Evolutionary conservation across 441 rosid species (phyloP).

Genomic region (Pelargonium australe): DNA sequence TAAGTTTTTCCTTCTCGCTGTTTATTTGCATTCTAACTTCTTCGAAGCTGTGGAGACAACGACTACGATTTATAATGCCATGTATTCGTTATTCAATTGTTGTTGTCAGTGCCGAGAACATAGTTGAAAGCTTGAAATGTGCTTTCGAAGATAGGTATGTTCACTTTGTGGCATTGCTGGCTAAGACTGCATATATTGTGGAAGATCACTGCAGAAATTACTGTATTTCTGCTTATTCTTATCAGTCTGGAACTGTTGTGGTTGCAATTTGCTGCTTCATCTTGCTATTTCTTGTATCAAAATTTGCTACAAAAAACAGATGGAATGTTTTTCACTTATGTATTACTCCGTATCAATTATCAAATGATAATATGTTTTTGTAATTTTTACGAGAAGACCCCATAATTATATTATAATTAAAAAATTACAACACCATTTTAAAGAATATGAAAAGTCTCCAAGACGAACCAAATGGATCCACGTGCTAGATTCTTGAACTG

Average conservation of each 20-base stretch:
- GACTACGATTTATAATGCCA: slow-evolving; percentile 7
- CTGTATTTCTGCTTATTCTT: no score
- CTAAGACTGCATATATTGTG: no score
- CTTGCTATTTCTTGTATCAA: no score
- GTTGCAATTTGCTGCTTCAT: no score
- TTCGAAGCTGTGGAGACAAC: slow-evolving; percentile 14
- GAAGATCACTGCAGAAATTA: no score
- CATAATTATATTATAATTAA: no score
- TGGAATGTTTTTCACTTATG: no score
- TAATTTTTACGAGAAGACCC: no score
- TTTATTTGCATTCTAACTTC: slow-evolving; percentile 10
- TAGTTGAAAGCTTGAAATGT: not conserved
- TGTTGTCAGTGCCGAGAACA: not conserved
- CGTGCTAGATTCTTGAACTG: not conserved
- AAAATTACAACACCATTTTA: not conserved
- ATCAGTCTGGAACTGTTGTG: no score
- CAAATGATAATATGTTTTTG: no score
- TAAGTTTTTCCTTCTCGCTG: slow-evolving; percentile 10
- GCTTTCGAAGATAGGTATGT: not conserved
- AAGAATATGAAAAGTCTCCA: not conserved
- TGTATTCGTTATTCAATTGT: not conserved
- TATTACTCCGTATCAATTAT: no score
- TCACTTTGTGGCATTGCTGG: not conserved
- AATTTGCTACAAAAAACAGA: no score
- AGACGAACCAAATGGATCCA: not conserved